Conservation (phyloP, 2,329 filamentous ascomycete genomes). For the Trichoderma sp. region DNA sequence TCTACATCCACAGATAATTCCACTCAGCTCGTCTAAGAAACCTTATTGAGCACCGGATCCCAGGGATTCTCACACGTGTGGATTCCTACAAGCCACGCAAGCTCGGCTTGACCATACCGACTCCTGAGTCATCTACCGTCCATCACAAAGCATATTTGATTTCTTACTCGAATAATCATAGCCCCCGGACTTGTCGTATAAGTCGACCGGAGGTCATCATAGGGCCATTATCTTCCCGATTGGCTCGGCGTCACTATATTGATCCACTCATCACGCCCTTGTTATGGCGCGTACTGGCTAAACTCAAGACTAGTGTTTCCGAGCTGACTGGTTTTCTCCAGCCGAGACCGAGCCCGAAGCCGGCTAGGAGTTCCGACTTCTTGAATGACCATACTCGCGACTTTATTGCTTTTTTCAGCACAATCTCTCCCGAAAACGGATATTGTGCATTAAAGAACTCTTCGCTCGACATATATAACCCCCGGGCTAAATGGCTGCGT, state of each 20-base stretch:
- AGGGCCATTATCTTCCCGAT: background rate
- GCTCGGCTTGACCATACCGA: background rate
- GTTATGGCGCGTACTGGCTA: background rate
- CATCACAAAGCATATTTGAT: background rate
- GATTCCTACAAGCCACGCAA: background rate
- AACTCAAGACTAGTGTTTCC: constrained; percentile 1
- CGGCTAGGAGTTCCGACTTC: background rate
- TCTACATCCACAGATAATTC: background rate
- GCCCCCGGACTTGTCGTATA: background rate
- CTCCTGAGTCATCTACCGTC: constrained; percentile 1
- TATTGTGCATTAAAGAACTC: background rate
- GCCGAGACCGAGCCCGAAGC: constrained; percentile 31
- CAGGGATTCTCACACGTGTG: background rate
- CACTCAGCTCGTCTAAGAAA: background rate
- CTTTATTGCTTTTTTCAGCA: background rate
- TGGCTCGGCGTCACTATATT: background rate
- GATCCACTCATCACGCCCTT: constrained; percentile 4
- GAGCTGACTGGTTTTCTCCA: constrained; percentile 21
- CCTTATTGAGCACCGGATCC: background rate
- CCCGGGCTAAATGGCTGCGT: background rate
- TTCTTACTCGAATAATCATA: background rate
- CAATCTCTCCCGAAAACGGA: background rate
- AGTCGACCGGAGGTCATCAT: background rate
- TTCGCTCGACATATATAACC: background rate
- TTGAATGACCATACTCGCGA: background rate